A percentile compares a stretch with the other conserved stretches of the same genome.
Conservation (phyloP, 2,329 filamentous ascomycete genomes). For the Neofusicoccum umdonicola region DNA sequence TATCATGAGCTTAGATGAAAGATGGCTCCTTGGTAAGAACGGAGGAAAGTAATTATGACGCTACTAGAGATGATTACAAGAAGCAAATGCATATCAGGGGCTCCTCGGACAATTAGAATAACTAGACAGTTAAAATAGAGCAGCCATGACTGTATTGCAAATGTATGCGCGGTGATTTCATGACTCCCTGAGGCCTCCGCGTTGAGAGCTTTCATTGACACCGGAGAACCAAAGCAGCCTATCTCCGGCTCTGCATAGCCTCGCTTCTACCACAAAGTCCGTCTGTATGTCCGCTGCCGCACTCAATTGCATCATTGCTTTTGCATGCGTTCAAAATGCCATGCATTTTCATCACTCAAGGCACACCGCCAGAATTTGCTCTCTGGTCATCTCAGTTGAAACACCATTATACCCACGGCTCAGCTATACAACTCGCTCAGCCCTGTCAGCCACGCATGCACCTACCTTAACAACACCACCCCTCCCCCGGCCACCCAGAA, state of each 20-base stretch:
- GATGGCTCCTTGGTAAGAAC: neutral
- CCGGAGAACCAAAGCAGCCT: neutral
- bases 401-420: neutral
- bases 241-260: neutral
- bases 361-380: neutral
- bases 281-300: neutral
- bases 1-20: neutral
- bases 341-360: neutral
- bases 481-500: no score
- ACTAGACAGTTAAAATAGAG: neutral
- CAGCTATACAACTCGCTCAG: constrained; percentile 3
- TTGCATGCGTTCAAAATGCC: neutral
- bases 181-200: neutral
- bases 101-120: neutral
- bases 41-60: neutral
- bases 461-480: no score
- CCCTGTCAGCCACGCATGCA: neutral
- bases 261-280: neutral
- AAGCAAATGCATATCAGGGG: neutral
- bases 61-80: neutral
- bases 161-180: neutral
- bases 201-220: neutral
- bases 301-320: neutral
- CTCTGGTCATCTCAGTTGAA: neutral
- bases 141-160: neutral